Conservation (phyloP, 768 basidiomycete genomes). For the Hydnomerulius pinastri region DNA sequence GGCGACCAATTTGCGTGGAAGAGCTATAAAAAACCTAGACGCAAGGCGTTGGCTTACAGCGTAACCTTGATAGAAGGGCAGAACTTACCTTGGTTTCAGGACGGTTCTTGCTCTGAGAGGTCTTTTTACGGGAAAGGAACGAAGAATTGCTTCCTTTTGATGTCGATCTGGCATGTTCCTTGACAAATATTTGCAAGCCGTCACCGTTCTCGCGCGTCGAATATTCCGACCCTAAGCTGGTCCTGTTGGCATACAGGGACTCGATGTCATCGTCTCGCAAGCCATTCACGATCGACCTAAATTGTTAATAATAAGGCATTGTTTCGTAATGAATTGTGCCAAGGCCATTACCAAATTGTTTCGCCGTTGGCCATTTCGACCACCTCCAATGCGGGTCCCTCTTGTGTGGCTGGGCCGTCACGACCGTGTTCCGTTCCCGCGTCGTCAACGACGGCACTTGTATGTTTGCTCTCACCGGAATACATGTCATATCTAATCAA, state of each 20-base stretch:
- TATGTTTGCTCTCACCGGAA: conserved; percentile 53
- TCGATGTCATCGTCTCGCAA: conserved; percentile 77
- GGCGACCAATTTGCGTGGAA: conserved; percentile 74
- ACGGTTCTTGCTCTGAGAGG: conserved; percentile 52
- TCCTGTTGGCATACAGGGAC: conserved; percentile 63
- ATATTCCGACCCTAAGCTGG: conserved; percentile 76
- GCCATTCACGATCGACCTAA: conserved; percentile 79
- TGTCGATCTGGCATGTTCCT: conserved; percentile 66
- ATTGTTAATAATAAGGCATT: not conserved
- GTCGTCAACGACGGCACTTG: conserved; percentile 38
- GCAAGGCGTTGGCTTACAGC: conserved; percentile 10
- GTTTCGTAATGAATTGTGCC: not conserved
- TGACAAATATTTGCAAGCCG: conserved; percentile 71
- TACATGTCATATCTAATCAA: conserved; percentile 77
- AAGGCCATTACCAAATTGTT: conserved; percentile 72
- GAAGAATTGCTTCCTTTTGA: conserved; percentile 68
- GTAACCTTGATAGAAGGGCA: conserved; percentile 4
- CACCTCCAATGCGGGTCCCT: conserved; percentile 72
- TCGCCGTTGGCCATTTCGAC: conserved; percentile 86
- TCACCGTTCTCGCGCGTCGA: conserved; percentile 49
- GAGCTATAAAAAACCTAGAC: conserved; percentile 45
- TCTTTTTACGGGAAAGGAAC: conserved; percentile 61
- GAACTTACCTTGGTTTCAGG: conserved; percentile 82
- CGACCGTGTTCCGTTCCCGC: conserved; percentile 23
- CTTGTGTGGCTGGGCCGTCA: conserved; percentile 30